These are phyloP conservation scores for Dactylorhiza incarnata DNA, from an alignment of 106 monocot species.

Conservation along the genomic window DNA sequence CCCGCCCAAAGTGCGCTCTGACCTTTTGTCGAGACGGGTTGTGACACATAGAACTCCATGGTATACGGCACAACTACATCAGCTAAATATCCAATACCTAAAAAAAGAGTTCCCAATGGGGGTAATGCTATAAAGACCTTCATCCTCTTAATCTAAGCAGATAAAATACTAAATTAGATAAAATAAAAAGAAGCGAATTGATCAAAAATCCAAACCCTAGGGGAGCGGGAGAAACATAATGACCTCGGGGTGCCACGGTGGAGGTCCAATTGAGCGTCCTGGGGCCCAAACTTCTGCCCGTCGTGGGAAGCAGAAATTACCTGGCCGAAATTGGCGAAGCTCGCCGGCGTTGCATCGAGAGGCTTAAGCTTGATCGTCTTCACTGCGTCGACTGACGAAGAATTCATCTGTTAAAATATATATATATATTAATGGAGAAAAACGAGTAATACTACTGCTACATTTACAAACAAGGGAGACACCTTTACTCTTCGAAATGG, in stretches of 20 bases:
- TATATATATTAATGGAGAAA: not conserved
- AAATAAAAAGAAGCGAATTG: not conserved
- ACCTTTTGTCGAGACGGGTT: no score
- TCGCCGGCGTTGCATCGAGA: slow-evolving; percentile 32
- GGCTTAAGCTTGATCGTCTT: slow-evolving; percentile 22
- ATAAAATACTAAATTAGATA: not conserved
- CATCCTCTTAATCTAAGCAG: not conserved
- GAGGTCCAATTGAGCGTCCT: slow-evolving; percentile 66
- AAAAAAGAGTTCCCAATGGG: no score
- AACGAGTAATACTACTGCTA: not conserved
- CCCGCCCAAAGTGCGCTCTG: no score
- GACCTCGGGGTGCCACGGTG: slow-evolving; percentile 52
- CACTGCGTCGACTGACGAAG: not conserved
- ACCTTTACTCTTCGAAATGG: no score
- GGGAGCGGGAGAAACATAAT: not conserved
- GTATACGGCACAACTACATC: no score
- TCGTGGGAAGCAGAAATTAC: slow-evolving; percentile 39
- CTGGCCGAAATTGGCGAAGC: slow-evolving; percentile 53
- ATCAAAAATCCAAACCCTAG: not conserved
- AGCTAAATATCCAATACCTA: no score
- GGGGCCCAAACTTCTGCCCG: slow-evolving; percentile 40
- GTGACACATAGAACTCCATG: no score
- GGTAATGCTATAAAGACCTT: not conserved
- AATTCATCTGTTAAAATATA: not conserved
- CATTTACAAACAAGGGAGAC: no score